Base-by-base conservation (phyloP, 2,329 filamentous ascomycete genomes). In the Periconia sp. region DNA sequence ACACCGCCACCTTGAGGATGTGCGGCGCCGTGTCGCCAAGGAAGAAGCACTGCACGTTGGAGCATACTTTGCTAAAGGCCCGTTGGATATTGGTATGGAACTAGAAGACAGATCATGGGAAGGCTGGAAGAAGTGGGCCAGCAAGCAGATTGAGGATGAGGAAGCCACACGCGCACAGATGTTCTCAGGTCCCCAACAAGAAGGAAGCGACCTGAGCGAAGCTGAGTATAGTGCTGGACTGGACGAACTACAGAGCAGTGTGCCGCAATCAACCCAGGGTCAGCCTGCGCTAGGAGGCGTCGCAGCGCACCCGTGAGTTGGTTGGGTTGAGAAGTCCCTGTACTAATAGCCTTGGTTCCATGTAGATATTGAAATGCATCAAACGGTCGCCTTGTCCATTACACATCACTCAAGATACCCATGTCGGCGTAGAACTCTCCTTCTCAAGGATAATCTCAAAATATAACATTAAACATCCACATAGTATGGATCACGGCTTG, bases 31-130 rank as follows among this genome's bases (percentile, higher is more conserved):
- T 57, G 81, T 99, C 46, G 89, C 92, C 6, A 79, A 84, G 36
- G 94, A 99, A 73, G 94, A 99, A 73, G 92, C 94, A 19, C 78
- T 85, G 51, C 82, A 88, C 59, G 86, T 88, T 5, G 94, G 94
- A 39, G 92, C 91, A 36, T 90, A 90, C 77, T 97, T 97, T 68
- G 90, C 90, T 68, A 88, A 86, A 70, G 78, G 82, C 29, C 79
- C 82, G 46, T 68, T 91, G 37, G 86, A 95, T 47, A 77, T 95
- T 43, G 85, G 89, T 54, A 88, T 94, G 83, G 76, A 85, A 50
- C 78, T 96, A 39, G 94, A 99, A 73, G 85, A 95, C 72, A 73
- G 80, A 57, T 78, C 84, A 47, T 95, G 85, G 69, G 89, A 96
- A 71, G 75, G 78, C 50, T 99, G 94, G 94, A 92, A 91, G 79